Evolutionary conservation across 2,329 filamentous ascomycete species (phyloP).

Genomic region (Penicillium sp.): DNA sequence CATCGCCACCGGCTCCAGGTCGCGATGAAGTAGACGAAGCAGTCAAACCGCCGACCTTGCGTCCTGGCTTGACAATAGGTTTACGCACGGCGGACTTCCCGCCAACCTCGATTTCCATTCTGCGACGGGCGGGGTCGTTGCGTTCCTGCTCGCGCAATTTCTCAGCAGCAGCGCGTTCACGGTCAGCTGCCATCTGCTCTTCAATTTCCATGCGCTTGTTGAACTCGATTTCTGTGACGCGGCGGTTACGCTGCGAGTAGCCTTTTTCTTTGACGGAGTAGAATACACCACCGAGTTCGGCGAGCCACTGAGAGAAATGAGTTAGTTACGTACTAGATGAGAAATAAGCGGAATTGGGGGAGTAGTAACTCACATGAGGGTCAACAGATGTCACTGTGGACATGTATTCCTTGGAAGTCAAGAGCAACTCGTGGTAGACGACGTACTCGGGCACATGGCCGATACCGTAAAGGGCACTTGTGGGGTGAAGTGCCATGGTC

Average conservation of each 20-base stretch:
- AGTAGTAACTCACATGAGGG: conserved; percentile 60
- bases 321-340: conserved; percentile 5
- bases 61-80: conserved; percentile 30
- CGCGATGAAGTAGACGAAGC: conserved; percentile 29
- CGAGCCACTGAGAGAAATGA: conserved; percentile 65
- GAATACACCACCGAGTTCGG: conserved; percentile 93
- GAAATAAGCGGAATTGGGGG: neutral
- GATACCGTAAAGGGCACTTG: conserved; percentile 84
- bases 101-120: conserved; percentile 39
- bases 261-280: conserved; percentile 98
- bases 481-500: conserved; percentile 90
- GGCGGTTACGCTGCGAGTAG: conserved; percentile 81
- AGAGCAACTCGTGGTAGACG: conserved; percentile 94
- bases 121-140: conserved; percentile 36
- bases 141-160: conserved; percentile 42
- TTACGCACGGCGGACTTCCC: conserved; percentile 35
- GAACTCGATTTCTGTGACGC: conserved; percentile 86
- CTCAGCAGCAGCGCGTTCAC: conserved; percentile 53
- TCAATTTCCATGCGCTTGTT: conserved; percentile 93
- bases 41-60: conserved; percentile 32
- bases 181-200: conserved; percentile 85
- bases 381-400: conserved; percentile 94
- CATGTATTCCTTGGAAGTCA: conserved; percentile 98
- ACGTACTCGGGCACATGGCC: conserved; percentile 96
- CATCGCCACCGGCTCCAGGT: conserved; percentile 19